Percentiles rank a stretch among this genome's conserved stretches.
These are phyloP conservation scores for Leptomonas seymouri DNA, from an alignment of 208 protist species.

Conservation along the genomic window DNA sequence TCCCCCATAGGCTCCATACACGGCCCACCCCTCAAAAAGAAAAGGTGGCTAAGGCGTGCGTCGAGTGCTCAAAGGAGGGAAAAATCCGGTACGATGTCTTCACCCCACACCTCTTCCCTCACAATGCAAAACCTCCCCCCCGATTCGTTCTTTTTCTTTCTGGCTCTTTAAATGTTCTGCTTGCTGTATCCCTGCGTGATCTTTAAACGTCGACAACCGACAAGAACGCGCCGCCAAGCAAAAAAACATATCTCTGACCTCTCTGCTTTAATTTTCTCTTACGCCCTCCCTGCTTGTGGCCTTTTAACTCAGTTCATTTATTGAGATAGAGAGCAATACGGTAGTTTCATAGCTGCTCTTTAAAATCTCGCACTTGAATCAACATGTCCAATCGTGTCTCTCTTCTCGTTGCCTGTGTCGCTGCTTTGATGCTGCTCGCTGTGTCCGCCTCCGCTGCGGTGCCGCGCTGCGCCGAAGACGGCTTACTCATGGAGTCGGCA, in stretches of 20 bases:
- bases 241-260: background rate
- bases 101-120: too few species aligned
- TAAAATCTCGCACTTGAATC: background rate
- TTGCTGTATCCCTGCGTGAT: background rate
- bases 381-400: conserved; percentile 6
- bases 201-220: background rate
- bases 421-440: conserved; percentile 17
- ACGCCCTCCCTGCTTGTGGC: background rate
- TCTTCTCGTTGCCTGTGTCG: conserved; percentile 3
- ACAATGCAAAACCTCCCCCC: too few species aligned
- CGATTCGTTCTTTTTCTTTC: conserved; percentile 2
- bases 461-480: conserved; percentile 34
- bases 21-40: too few species aligned
- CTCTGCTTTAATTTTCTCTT: conserved; percentile 16
- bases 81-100: too few species aligned
- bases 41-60: too few species aligned
- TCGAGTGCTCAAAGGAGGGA: too few species aligned
- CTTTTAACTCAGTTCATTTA: too few species aligned
- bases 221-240: background rate
- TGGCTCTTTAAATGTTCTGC: conserved; percentile 2
- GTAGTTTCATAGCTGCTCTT: background rate
- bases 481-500: background rate
- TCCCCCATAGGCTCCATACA: too few species aligned
- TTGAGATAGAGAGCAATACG: background rate
- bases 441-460: conserved; percentile 7